Base-by-base conservation (phyloP, 805 yeast genomes). In the Clavispora asparagi region DNA sequence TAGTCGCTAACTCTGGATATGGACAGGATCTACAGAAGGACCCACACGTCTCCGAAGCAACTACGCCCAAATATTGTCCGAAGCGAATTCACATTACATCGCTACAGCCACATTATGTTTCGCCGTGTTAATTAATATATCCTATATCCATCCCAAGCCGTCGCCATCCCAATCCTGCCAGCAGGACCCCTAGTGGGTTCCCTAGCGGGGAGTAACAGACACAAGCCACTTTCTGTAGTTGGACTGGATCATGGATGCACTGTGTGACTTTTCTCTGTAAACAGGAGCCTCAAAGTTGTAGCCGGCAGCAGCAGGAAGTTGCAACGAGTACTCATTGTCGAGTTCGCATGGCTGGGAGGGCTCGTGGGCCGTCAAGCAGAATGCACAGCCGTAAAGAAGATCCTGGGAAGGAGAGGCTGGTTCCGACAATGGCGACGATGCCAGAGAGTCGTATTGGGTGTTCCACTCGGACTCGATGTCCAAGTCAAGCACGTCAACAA, bases 221-320 rank as follows among this genome's bases (percentile, higher is more conserved):
- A 55, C 57, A 30, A 55, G 50, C 58, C 58, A 55, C 50, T 55
- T 55, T 31, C 58, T 46, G 54, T 55, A 55, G 50, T 55, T 55
- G 37, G 55, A 49, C 48, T 54, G 45, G 43, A 55, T 51, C 37
- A 51, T 42, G 6, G 39, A 29, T 14, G 38, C 32, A 26, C 36
- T 35, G 36, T 48, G 31, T 40, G 42, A 39, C 33, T 26, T 44
- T 27, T 48, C 52, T 12, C 48, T 46, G 32, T 41, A 51, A 13
- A 49, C 36, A 1, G 58, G 57, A 37, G 47, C 36, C 36, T 29
- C 40, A 45, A 41, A 40, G 14, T 40, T 26, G 37, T 48, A 53
- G 23, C 38, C 32, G 4, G 56, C 56, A 43, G 28, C 42, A 36
- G 14, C 42, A 1, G 56, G 56, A 26, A 52, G 54, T 12, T 42